phyloP scores from a whole-genome alignment of 2,329 filamentous ascomycete genomes.

The Clarireedia monteithiana region DNA sequence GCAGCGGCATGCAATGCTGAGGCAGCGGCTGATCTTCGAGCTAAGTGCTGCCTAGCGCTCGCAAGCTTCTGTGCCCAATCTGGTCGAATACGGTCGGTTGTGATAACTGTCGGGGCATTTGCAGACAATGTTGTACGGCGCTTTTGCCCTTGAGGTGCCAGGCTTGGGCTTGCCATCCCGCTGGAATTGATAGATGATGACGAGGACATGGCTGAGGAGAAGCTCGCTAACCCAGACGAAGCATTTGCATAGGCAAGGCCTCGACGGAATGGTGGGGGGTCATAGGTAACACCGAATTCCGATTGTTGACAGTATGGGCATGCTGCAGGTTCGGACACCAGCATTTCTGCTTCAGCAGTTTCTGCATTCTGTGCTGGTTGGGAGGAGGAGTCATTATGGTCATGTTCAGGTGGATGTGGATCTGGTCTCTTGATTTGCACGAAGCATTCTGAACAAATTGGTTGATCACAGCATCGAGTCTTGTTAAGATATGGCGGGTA shows the following conservation, averaged over 20 bases:
- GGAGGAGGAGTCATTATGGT: conserved; percentile 25
- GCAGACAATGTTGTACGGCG: conserved; percentile 69
- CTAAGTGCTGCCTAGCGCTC: conserved; percentile 74
- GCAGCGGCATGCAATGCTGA: conserved; percentile 43
- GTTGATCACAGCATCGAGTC: conserved; percentile 90
- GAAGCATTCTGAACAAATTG: conserved; percentile 97
- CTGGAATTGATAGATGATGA: conserved; percentile 66
- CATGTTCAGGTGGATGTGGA: conserved; percentile 77
- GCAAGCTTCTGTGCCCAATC: conserved; percentile 91
- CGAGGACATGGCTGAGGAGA: conserved; percentile 73
- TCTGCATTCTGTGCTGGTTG: conserved; percentile 21
- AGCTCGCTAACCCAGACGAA: conserved; percentile 41
- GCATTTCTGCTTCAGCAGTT: conserved; percentile 45
- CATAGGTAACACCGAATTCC: conserved; percentile 94
- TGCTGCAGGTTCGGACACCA: conserved; percentile 84
- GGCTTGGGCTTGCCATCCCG: conserved; percentile 23
- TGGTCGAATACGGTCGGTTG: conserved; percentile 84
- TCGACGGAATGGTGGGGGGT: conserved; percentile 78
- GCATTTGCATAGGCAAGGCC: conserved; percentile 64
- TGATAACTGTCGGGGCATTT: conserved; percentile 77
- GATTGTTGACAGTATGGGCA: conserved; percentile 94
- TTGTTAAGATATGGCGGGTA: conserved; percentile 93
- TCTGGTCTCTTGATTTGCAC: conserved; percentile 96
- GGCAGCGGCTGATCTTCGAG: conserved; percentile 81
- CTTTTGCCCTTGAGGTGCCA: conserved; percentile 30